Evolutionary conservation across 306 rosid genomes (phyloP).

Genomic region (Inga oerstediana): DNA sequence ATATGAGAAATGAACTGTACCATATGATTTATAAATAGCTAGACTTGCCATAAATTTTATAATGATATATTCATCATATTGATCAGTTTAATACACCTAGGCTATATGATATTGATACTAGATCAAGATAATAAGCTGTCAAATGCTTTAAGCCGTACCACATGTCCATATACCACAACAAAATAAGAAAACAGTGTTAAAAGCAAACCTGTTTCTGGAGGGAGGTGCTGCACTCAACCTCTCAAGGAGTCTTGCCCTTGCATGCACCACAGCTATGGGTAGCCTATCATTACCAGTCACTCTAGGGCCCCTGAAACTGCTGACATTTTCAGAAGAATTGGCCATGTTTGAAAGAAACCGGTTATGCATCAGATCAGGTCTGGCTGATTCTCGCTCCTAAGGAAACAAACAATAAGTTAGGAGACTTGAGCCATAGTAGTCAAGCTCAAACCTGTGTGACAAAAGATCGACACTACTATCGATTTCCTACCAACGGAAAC

Average conservation of each 20-base stretch:
- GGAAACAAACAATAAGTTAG: constrained; percentile 11
- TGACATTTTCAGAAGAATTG: constrained; percentile 45
- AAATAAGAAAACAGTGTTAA: not conserved
- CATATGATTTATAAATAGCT: not conserved
- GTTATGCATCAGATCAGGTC: constrained; percentile 42
- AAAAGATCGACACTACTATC: not conserved
- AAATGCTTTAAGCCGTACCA: not conserved
- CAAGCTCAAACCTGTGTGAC: not conserved
- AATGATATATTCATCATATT: not conserved
- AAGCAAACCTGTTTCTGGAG: constrained; percentile 59
- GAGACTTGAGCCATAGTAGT: not conserved
- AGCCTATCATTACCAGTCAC: constrained; percentile 59
- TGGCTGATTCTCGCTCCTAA: constrained; percentile 57
- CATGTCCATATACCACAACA: not conserved
- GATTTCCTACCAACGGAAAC: not conserved
- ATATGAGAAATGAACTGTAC: not conserved
- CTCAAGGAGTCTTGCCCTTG: constrained; percentile 83
- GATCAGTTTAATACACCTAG: not conserved
- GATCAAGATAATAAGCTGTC: not conserved
- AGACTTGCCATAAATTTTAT: not conserved
- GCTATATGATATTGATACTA: not conserved
- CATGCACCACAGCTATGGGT: constrained; percentile 78
- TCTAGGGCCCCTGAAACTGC: constrained; percentile 35
- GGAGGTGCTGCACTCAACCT: constrained; percentile 77
- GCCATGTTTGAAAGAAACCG: constrained; percentile 34